Evolutionary conservation across 257 asterid genomes (phyloP), one percentile per base, ranked within the genome.

Genomic region (Lantana camara): DNA sequence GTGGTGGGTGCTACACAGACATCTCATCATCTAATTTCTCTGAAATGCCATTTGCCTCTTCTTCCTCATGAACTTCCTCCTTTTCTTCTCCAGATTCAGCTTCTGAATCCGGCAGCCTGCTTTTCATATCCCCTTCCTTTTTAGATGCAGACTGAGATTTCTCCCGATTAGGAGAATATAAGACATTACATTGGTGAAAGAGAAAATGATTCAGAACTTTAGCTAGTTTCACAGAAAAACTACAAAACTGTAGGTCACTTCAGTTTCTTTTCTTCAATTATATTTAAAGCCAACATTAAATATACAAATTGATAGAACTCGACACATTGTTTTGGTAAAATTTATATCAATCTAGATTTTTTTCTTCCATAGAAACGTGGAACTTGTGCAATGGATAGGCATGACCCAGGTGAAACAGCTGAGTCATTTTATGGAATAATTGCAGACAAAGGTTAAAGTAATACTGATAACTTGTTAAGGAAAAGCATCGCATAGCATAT

Each of bases 1-100:
- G n/a, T n/a, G n/a, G n/a, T n/a, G n/a, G n/a, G n/a, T n/a, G n/a
- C n/a, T n/a, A n/a, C n/a, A n/a, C n/a, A n/a, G n/a, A 82, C 75
- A 76, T 68, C 79, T 85, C 99, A 75, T 77, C 90, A 3, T 85
- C 89, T 37, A 95, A 84, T 68, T 41, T 71, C 47, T 84, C 88
- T 0, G 71, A 81, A 52, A 59, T 70, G 30, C 90, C 91, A 72
- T 84, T 79, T 13, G 32, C 79, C 71, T 84, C 79, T 57, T 78
- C 79, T 52, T n/a, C n/a, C n/a, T n/a, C n/a, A n/a, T n/a, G n/a
- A n/a, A n/a, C n/a, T n/a, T n/a, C n/a, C n/a, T n/a, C n/a, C n/a
- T 81, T 79, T 47, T 83, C 91, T 50, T 77, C 82, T 37, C 70
- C 94, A 40, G 76, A 79, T 75, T 82, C 96, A 70, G 77, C 84